Evolutionary conservation across 108 stramenopile genomes (phyloP).

Genomic region (Discostella pseudostelligera): DNA sequence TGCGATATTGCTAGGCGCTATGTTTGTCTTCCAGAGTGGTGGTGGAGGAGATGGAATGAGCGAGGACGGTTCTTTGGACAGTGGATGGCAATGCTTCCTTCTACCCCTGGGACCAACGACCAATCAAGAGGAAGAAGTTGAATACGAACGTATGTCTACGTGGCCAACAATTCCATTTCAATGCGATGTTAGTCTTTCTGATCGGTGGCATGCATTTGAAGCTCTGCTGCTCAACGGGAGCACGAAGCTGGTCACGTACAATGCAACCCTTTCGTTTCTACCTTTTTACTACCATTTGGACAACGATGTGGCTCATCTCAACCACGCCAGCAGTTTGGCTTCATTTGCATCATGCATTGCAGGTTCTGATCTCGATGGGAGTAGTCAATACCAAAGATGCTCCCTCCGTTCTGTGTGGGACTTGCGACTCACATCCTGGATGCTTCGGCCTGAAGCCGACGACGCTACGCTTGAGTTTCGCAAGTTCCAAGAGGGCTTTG

Average conservation of each 20-base stretch:
- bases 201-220: conserved; percentile 44
- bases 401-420: conserved; percentile 45
- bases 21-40: conserved; percentile 41
- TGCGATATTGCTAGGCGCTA: conserved; percentile 43
- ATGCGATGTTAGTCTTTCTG: conserved; percentile 30
- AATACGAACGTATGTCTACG: conserved; percentile 19
- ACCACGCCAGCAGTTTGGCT: background rate
- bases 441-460: conserved; percentile 32
- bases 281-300: conserved; percentile 42
- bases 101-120: conserved; percentile 41
- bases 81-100: conserved; percentile 20
- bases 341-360: conserved; percentile 16
- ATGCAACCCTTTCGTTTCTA: conserved; percentile 38
- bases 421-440: conserved; percentile 41
- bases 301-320: conserved; percentile 14
- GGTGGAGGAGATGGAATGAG: background rate
- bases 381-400: background rate
- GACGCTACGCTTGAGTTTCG: conserved; percentile 41
- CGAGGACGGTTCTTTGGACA: conserved; percentile 1
- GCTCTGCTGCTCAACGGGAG: conserved; percentile 24
- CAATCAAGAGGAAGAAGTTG: background rate
- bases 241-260: conserved; percentile 41
- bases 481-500: conserved; percentile 31
- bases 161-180: conserved; percentile 42
- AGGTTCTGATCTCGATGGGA: conserved; percentile 1